phyloP scores from a whole-genome alignment of 768 basidiomycete species.

The Mycena venus region DNA sequence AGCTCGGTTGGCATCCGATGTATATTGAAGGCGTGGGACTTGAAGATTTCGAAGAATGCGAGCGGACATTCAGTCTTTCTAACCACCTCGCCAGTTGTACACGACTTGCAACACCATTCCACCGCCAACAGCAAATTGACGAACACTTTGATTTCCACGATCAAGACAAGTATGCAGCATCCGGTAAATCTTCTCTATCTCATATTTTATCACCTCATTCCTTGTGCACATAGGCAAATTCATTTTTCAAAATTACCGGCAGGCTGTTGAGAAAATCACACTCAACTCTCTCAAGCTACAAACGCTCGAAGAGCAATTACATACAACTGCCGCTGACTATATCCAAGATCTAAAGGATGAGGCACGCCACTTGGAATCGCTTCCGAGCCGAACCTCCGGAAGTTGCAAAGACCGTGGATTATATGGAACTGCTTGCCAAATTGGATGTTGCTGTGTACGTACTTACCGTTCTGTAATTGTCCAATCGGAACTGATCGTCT shows the following conservation, averaged over 20 bases:
- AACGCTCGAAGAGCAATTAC: neutral
- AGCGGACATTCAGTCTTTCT: slow-evolving; percentile 42
- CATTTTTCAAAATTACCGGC: neutral
- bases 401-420: neutral
- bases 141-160: slow-evolving; percentile 37
- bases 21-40: slow-evolving; percentile 45
- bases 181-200: slow-evolving; percentile 10
- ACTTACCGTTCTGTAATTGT: neutral
- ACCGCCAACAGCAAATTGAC: slow-evolving; percentile 40
- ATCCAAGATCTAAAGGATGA: neutral
- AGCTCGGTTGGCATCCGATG: slow-evolving; percentile 36
- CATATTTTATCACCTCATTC: too few relatives aligned
- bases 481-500: too few relatives aligned
- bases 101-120: slow-evolving; percentile 37
- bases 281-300: neutral
- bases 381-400: neutral
- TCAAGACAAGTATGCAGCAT: slow-evolving; percentile 34
- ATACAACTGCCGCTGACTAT: neutral
- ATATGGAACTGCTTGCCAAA: neutral
- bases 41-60: slow-evolving; percentile 46
- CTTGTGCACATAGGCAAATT: neutral
- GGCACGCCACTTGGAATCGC: neutral
- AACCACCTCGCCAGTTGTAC: slow-evolving; percentile 41
- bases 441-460: neutral
- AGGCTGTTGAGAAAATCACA: neutral